phyloP scores from a whole-genome alignment of 2,329 filamentous ascomycete genomes.

The Harringtonia lauricola region DNA sequence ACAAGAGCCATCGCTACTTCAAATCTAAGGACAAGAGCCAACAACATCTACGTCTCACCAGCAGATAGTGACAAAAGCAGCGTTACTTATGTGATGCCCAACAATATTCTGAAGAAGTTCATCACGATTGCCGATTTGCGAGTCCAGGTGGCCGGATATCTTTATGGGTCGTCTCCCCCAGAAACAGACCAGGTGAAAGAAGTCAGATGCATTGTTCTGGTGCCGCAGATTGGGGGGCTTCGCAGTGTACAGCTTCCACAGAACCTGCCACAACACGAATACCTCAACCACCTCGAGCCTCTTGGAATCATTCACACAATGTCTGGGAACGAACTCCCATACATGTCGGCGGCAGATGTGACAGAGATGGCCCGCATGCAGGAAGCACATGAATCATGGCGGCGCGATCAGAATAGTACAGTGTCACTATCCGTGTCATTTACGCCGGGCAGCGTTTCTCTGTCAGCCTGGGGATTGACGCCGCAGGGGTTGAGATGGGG shows the following conservation, averaged over 20 bases:
- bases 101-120: constrained; percentile 96
- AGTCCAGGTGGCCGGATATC: constrained; percentile 90
- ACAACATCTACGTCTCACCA: constrained; percentile 98
- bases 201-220: constrained; percentile 91
- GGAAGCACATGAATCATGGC: constrained; percentile 65
- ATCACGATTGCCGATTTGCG: constrained; percentile 95
- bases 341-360: constrained; percentile 92
- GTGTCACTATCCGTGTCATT: constrained; percentile 94
- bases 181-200: constrained; percentile 98
- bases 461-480: constrained; percentile 87
- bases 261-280: constrained; percentile 83
- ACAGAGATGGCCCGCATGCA: constrained; percentile 89
- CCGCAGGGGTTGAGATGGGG: constrained; percentile 95
- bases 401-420: constrained; percentile 64
- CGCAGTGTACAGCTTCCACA: constrained; percentile 87
- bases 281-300: constrained; percentile 76
- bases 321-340: constrained; percentile 86
- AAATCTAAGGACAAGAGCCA: constrained; percentile 83
- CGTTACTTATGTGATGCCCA: constrained; percentile 96
- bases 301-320: constrained; percentile 92
- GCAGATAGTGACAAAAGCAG: constrained; percentile 87
- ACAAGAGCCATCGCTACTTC: constrained; percentile 94
- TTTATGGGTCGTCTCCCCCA: constrained; percentile 84
- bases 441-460: constrained; percentile 89
- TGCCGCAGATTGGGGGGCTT: constrained; percentile 89